Conservation (phyloP, 2,329 filamentous ascomycete genomes). For the Rhinocladiella mackenziei region DNA sequence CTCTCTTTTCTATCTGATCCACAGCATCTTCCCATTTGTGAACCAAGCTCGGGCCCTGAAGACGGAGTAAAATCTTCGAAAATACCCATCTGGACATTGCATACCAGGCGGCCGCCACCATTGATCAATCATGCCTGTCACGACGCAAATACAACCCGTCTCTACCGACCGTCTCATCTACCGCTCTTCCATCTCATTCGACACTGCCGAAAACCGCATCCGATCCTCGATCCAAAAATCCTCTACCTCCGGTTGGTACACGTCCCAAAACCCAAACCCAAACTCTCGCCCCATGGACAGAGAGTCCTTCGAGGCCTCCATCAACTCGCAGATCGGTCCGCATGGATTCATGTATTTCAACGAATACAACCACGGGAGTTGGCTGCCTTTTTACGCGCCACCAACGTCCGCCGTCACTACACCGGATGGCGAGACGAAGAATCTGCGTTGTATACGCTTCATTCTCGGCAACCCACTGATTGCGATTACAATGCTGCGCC, state of each 20-base stretch:
- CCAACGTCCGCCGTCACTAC: constrained; percentile 2
- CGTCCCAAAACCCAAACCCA: neutral
- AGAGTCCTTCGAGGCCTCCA: constrained; percentile 3
- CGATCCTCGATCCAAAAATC: constrained; percentile 13
- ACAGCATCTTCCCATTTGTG: too few relatives aligned
- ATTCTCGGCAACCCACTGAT: constrained; percentile 20
- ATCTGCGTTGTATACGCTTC: constrained; percentile 10
- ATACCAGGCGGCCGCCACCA: neutral
- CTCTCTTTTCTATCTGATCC: too few relatives aligned
- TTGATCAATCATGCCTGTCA: constrained; percentile 6
- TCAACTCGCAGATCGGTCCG: constrained; percentile 8
- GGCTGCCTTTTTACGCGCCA: constrained; percentile 14
- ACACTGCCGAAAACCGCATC: constrained; percentile 9
- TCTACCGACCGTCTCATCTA: constrained; percentile 8
- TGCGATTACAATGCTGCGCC: constrained; percentile 16
- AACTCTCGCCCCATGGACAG: constrained; percentile 2
- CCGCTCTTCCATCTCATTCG: constrained; percentile 10
- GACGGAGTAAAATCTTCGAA: neutral
- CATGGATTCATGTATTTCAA: constrained; percentile 22
- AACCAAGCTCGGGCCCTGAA: too few relatives aligned
- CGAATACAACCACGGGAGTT: constrained; percentile 17
- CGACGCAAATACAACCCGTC: constrained; percentile 7
- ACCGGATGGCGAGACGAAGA: constrained; percentile 3
- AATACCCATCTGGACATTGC: neutral
- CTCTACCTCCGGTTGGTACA: neutral